A percentile compares a stretch with the other conserved stretches of the same genome.
Evolutionary conservation across 345 rosid species (phyloP).

Genomic region (Eucalyptus albens): DNA sequence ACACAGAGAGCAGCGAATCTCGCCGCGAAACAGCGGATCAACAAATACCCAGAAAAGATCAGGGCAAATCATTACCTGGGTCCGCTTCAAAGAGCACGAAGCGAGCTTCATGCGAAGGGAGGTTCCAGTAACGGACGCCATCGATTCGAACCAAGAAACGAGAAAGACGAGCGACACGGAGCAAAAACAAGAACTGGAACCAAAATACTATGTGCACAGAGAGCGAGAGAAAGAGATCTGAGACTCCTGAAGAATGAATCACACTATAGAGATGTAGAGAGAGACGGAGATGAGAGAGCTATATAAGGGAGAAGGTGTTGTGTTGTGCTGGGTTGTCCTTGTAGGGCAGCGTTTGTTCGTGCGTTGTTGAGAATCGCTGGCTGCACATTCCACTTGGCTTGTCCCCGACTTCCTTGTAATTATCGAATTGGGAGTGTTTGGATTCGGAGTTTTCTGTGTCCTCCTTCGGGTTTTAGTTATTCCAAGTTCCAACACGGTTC

Average conservation of each 20-base stretch:
- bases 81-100: background rate
- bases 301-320: background rate
- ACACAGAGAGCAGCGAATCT: background rate
- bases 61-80: background rate
- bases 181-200: background rate
- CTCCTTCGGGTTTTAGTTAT: background rate
- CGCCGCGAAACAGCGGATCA: background rate
- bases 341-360: background rate
- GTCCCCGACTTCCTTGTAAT: background rate
- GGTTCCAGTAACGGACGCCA: background rate
- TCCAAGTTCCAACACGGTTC: background rate
- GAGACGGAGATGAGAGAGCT: background rate
- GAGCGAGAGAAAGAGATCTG: background rate
- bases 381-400: background rate
- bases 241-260: background rate
- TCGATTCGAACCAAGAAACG: background rate
- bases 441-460: background rate
- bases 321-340: background rate
- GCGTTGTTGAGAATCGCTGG: background rate
- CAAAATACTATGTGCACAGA: rapidly evolving
- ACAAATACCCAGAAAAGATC: background rate
- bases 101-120: background rate
- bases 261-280: background rate
- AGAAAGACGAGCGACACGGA: background rate
- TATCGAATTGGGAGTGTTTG: background rate